Base-by-base conservation (phyloP, 441 rosid genomes). In the Aquilaria agallochum region DNA sequence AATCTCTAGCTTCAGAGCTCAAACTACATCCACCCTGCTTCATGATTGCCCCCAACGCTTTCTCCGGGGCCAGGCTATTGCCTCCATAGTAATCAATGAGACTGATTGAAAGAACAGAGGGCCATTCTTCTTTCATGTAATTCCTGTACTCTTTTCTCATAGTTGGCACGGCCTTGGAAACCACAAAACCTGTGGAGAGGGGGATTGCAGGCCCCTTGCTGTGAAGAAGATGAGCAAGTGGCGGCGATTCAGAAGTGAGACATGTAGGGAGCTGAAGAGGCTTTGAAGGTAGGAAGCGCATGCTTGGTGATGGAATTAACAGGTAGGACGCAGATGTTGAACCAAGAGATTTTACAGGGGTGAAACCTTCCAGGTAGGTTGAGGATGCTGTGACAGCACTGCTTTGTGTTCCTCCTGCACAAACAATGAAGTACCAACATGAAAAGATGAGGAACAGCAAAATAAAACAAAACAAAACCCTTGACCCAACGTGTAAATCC, bases 191-290 rank as follows among this genome's bases (percentile, higher is more conserved):
- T 0, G 95, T 92, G 49, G 96, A 89, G 50, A 95, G 85, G 40
- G 97, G 92, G 64, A 90, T 83, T 42, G 96, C 95, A 58, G 76
- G 76, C 31, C 99, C 99, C 85, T 90, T 90, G 74, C 99, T 95
- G 58, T 95, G 99, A 63, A 95, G 96, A 74, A 95, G 98, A 78
- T 95, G 99, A 58, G 98, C 99, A 55, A 95, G 92, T 7, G 99
- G 99, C 44, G 99, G 99, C 63, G 99, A 95, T 59, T 95, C 99
- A 2, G 98, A 97, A 40, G 97, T 95, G 62, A 95, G 95, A 76
- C 99, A 95, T 40, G 91, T 92, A 4, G 98, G 98, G 36, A 88
- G 92, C 80, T 95, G 99, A 65, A 92, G 94, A 69, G 98, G 95
- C 32, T 86, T 74, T 36, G 97, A 81, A 65, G 96, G 98, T 60